Conservation (phyloP, 352 stramenopile species). For the Globisporangium sylvaticum region DNA sequence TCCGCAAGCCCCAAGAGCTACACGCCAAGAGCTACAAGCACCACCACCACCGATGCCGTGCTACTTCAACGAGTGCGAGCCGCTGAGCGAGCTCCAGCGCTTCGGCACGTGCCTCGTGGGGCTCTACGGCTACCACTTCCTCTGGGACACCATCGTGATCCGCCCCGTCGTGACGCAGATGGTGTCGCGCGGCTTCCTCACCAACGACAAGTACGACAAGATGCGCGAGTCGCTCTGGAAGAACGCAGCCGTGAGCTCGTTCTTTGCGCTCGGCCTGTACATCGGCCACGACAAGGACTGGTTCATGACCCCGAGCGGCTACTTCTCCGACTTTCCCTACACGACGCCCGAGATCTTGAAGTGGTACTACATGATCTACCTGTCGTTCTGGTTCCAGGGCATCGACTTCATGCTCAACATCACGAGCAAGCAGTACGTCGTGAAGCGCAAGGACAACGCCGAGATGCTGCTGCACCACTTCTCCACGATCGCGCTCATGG, state of each 20-base stretch:
- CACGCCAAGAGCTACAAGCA: not conserved
- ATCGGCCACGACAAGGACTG: slow-evolving; percentile 58
- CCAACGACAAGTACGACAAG: slow-evolving; percentile 70
- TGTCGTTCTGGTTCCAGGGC: slow-evolving; percentile 78
- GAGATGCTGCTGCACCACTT: slow-evolving; percentile 83
- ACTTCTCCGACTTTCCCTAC: slow-evolving; percentile 59
- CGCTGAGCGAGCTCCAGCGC: slow-evolving; percentile 48
- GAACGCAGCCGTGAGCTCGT: slow-evolving; percentile 64
- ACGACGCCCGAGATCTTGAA: slow-evolving; percentile 41
- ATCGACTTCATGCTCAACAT: slow-evolving; percentile 84
- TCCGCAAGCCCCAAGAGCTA: not conserved
- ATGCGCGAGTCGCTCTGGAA: slow-evolving; percentile 84
- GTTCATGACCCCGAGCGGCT: slow-evolving; percentile 70
- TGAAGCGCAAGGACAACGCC: slow-evolving; percentile 81
- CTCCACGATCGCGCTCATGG: slow-evolving; percentile 71
- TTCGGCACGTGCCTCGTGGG: slow-evolving; percentile 46
- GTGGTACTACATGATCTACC: slow-evolving; percentile 88
- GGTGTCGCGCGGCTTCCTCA: slow-evolving; percentile 35
- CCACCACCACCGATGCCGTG: slow-evolving; percentile 50
- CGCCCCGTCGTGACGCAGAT: slow-evolving; percentile 41
- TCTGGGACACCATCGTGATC: slow-evolving; percentile 65
- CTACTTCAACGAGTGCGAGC: slow-evolving; percentile 61
- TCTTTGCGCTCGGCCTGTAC: slow-evolving; percentile 60
- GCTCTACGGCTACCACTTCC: slow-evolving; percentile 70
- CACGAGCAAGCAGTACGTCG: slow-evolving; percentile 75